phyloP scores from a whole-genome alignment of 2,329 filamentous ascomycete species.

The Cucurbitaria berberidis region DNA sequence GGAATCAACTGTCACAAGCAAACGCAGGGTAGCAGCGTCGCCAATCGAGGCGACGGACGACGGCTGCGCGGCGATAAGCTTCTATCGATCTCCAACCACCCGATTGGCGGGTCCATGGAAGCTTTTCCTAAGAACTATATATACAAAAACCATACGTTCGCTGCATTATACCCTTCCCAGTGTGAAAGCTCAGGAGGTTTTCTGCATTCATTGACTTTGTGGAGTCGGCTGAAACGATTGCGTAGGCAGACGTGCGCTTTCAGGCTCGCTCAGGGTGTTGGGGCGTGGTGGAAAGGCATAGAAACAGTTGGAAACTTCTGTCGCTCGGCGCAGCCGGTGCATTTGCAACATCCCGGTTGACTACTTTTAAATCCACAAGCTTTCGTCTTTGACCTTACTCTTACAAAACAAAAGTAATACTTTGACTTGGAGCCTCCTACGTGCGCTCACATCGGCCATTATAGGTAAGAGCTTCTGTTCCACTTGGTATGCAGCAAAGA shows the following conservation, averaged over 20 bases:
- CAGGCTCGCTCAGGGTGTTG: constrained; percentile 33
- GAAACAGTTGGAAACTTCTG: constrained; percentile 46
- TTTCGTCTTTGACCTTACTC: constrained; percentile 23
- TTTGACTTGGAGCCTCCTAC: constrained; percentile 15
- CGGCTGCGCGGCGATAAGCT: constrained; percentile 23
- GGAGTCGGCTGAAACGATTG: constrained; percentile 11
- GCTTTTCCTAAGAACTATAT: constrained; percentile 6
- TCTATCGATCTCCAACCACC: constrained; percentile 12
- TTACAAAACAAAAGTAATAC: constrained; percentile 15
- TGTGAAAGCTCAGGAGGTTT: neutral
- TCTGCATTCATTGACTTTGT: neutral
- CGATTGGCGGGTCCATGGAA: constrained; percentile 16
- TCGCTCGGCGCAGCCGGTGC: constrained; percentile 42
- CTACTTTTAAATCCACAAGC: constrained; percentile 43
- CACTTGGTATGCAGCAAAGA: constrained; percentile 9
- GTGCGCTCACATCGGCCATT: constrained; percentile 14
- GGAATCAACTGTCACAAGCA: neutral
- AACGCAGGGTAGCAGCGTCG: constrained; percentile 17
- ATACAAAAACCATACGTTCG: neutral
- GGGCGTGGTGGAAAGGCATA: constrained; percentile 40
- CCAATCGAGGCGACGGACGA: constrained; percentile 16
- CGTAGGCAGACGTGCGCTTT: constrained; percentile 14
- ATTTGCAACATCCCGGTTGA: constrained; percentile 40
- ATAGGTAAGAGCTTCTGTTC: constrained; percentile 26
- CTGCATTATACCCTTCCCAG: neutral